Conservation (phyloP, 257 asterid genomes). For the Solanum virginianum region DNA sequence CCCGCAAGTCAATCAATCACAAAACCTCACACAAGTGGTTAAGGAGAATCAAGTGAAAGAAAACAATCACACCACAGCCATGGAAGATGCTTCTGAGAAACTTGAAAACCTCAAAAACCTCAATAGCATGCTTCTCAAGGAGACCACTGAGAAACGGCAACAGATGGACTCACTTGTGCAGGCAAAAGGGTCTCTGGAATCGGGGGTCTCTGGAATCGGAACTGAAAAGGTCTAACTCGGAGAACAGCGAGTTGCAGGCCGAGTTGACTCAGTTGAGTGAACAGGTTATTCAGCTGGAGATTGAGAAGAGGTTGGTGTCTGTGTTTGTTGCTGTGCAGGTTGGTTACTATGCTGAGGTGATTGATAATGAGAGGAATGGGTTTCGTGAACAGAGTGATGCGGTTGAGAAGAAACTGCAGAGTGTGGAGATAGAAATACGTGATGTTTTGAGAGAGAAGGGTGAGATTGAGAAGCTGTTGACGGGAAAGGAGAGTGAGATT, state of each 20-base stretch:
- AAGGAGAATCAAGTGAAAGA: slow-evolving; percentile 3
- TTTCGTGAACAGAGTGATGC: not conserved
- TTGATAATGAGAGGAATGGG: slow-evolving; percentile 14
- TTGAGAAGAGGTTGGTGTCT: slow-evolving; percentile 42
- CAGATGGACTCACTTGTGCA: slow-evolving; percentile 44
- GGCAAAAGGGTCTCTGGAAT: slow-evolving; percentile 29
- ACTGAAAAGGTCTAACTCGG: slow-evolving; percentile 36
- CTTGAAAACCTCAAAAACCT: slow-evolving; percentile 49
- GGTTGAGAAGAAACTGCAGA: slow-evolving; percentile 12
- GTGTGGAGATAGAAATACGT: slow-evolving; percentile 28
- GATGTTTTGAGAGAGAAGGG: slow-evolving; percentile 21
- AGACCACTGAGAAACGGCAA: slow-evolving; percentile 55
- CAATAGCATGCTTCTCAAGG: slow-evolving; percentile 50
- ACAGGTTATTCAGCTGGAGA: slow-evolving; percentile 28
- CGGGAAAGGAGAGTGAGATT: slow-evolving; percentile 30
- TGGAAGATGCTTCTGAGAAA: slow-evolving; percentile 37
- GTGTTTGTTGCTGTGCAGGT: slow-evolving; percentile 38
- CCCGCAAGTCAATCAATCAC: slow-evolving; percentile 7
- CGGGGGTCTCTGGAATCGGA: slow-evolving; percentile 35
- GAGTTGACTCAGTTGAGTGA: slow-evolving; percentile 41
- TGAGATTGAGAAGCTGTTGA: slow-evolving; percentile 16
- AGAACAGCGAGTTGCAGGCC: slow-evolving; percentile 22
- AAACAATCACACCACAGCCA: not conserved
- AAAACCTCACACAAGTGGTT: slow-evolving; percentile 7
- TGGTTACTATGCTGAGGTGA: slow-evolving; percentile 16